These are phyloP conservation scores for Vinca minor DNA, from an alignment of 257 asterid genomes.

Conservation along the genomic window DNA sequence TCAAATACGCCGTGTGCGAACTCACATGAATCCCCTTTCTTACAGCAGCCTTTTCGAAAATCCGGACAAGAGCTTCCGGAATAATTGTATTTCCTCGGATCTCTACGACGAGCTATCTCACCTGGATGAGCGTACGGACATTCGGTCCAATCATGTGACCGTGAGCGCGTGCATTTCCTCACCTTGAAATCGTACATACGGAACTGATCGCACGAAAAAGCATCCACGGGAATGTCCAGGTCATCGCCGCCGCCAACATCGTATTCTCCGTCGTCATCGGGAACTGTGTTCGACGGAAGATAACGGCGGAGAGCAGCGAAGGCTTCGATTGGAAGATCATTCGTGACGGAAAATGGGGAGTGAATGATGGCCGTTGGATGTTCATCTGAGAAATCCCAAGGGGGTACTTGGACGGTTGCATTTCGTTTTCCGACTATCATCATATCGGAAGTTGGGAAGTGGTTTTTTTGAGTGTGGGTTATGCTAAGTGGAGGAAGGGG, in stretches of 20 bases:
- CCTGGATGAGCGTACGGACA: constrained; percentile 92
- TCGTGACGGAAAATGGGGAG: constrained; percentile 26
- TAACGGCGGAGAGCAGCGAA: constrained; percentile 56
- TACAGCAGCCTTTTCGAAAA: constrained; percentile 54
- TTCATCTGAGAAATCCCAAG: constrained; percentile 46
- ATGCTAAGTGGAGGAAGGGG: neutral
- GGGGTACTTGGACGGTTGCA: constrained; percentile 68
- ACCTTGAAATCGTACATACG: constrained; percentile 87
- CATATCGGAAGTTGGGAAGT: neutral
- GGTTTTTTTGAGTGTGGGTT: neutral
- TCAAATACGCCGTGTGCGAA: constrained; percentile 88
- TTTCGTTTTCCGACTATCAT: constrained; percentile 51
- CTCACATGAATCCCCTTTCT: constrained; percentile 78
- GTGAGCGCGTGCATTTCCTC: constrained; percentile 51
- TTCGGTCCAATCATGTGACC: constrained; percentile 93
- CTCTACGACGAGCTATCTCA: constrained; percentile 86
- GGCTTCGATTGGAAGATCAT: constrained; percentile 24
- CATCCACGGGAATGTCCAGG: constrained; percentile 57
- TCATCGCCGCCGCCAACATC: constrained; percentile 42
- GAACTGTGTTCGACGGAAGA: constrained; percentile 43
- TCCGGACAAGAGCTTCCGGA: constrained; percentile 80
- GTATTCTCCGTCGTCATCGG: constrained; percentile 27
- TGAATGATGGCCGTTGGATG: constrained; percentile 42
- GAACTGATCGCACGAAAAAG: constrained; percentile 74
- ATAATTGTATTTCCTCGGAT: constrained; percentile 58